phyloP scores from a whole-genome alignment of 2,329 filamentous ascomycete species.

The Leptographium lundbergii region DNA sequence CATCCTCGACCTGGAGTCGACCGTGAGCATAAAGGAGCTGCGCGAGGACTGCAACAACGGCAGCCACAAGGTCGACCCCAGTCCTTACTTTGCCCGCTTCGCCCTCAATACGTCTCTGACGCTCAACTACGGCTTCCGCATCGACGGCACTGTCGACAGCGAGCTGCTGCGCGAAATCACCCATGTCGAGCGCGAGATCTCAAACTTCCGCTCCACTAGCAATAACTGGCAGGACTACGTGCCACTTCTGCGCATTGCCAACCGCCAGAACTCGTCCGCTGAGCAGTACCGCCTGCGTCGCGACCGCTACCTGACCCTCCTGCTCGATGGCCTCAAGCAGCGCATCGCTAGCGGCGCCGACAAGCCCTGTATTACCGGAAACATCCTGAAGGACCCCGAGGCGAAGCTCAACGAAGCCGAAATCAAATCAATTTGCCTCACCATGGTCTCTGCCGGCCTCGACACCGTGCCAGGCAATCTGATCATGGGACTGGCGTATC shows the following conservation, averaged over 20 bases:
- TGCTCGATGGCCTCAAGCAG: conserved; percentile 39
- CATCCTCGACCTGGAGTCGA: conserved; percentile 66
- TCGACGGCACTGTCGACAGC: conserved; percentile 47
- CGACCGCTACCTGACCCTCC: conserved; percentile 38
- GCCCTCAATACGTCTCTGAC: conserved; percentile 66
- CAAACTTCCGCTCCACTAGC: conserved; percentile 60
- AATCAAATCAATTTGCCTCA: conserved; percentile 63
- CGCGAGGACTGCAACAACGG: conserved; percentile 51
- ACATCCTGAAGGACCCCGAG: conserved; percentile 12
- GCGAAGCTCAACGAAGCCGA: conserved; percentile 23
- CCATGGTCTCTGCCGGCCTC: conserved; percentile 66
- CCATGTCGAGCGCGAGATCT: conserved; percentile 61
- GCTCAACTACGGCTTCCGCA: conserved; percentile 66
- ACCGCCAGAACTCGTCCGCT: conserved; percentile 48
- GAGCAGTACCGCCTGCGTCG: conserved; percentile 49
- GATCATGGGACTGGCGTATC: conserved; percentile 67
- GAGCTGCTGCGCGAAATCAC: conserved; percentile 62
- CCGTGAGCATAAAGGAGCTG: conserved; percentile 59
- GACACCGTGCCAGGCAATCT: conserved; percentile 71
- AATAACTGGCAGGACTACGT: conserved; percentile 67
- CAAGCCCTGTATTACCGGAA: conserved; percentile 17
- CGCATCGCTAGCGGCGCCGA: conserved; percentile 15
- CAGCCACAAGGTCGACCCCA: conserved; percentile 52
- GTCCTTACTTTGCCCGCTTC: conserved; percentile 60
- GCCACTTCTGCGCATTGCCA: conserved; percentile 42